Base-by-base conservation (phyloP, 306 rosid genomes). In the Prunus armeniaca region DNA sequence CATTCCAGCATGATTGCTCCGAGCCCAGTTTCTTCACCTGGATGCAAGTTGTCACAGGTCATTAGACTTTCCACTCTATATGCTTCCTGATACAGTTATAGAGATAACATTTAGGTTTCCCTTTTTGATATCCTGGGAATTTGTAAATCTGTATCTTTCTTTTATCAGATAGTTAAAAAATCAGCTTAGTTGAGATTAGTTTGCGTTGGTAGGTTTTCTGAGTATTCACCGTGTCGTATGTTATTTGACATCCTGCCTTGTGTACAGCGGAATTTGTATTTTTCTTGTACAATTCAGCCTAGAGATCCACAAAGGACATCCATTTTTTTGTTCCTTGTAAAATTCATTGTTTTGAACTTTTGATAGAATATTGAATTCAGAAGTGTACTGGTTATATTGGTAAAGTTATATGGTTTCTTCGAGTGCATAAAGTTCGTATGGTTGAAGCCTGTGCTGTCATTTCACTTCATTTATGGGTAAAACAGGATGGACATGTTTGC, bases 1-100 rank as follows among this genome's bases (percentile, higher is more conserved):
- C 76, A 83, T 96, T 82, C 93, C 98, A 11, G 97, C 93, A 71
- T 84, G 87, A 76, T 77, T 82, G 78, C 57, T 81, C 49, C 76
- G 65, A 46, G 38, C 51, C 30, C 18, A 2, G 41, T 45, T n/a
- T 78, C 69, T 61, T 61, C 58, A 13, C 73, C 72, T 34, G 34
- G 28, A 57, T 66, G 67, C 32, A 15, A 28, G 22, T 62, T 6
- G 20, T 18, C 67, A 27, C 63, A 10, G 76, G 62, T 65, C 67
- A 41, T 72, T 41, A 19, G 63, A 27, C 66, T 78, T 78, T 57
- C 71, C 71, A 71, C 81, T 62, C 84, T 32, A 0, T 38, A 34
- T 49, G 72, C 52, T 68, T 24, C 43, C 43, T 76, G 78, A 80
- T 22, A 62, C 56, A 57, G 76, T 69, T 12, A 50, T 63, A 77